Conservation (phyloP, 192 early-diverging fungal genomes). For the Entomortierella lignicola region DNA sequence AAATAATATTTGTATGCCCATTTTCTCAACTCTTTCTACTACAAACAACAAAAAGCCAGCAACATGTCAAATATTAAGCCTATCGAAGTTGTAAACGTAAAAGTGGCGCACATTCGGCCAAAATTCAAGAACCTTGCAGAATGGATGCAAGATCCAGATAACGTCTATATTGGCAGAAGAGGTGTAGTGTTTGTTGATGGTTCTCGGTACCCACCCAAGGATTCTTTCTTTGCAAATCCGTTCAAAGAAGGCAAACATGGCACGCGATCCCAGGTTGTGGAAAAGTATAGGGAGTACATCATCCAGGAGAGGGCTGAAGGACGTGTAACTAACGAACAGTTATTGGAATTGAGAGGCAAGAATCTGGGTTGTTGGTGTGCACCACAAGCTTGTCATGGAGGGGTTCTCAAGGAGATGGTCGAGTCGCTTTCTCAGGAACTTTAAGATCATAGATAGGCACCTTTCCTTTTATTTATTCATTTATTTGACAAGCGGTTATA, state of each 20-base stretch:
- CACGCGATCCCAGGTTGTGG: not conserved
- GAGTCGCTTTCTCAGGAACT: not conserved
- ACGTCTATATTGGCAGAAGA: not conserved
- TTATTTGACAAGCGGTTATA: no score
- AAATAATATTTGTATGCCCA: no score
- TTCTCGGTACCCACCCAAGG: not conserved
- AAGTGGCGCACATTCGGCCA: not conserved
- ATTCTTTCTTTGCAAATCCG: not conserved
- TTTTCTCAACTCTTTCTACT: no score
- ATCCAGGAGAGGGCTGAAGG: not conserved
- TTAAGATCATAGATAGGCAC: no score
- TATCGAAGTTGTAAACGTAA: not conserved
- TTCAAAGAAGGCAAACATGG: not conserved
- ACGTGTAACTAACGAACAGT: not conserved
- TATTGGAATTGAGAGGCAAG: not conserved
- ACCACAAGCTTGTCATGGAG: not conserved
- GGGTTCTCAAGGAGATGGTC: not conserved
- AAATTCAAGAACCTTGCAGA: not conserved
- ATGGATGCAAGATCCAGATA: not conserved
- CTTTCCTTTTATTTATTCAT: not conserved
- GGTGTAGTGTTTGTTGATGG: not conserved
- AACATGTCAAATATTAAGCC: no score
- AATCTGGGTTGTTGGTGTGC: not conserved
- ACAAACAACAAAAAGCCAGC: no score
- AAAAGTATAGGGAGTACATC: not conserved